Evolutionary conservation across 169 alveolate species (phyloP).

Genomic region (Plasmodium fragile): DNA sequence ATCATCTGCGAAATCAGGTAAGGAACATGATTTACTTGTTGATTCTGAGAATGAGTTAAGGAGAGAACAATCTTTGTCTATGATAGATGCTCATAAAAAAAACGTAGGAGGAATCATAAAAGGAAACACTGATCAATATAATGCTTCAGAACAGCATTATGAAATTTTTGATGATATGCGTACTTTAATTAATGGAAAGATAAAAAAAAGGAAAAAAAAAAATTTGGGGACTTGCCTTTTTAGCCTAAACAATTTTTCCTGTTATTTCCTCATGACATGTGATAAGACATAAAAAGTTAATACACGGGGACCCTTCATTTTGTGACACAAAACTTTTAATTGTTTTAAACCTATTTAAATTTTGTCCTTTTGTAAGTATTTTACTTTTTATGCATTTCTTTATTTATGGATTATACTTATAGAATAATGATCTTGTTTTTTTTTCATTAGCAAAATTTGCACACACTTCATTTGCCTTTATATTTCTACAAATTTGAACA

Average conservation of each 20-base stretch:
- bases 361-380: background rate
- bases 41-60: conserved; percentile 32
- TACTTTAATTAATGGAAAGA: conserved; percentile 36
- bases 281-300: conserved; percentile 55
- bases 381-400: conserved; percentile 21
- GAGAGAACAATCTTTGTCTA: conserved; percentile 36
- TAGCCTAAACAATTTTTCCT: conserved; percentile 65
- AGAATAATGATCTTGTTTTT: conserved; percentile 20
- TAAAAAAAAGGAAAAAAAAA: conserved; percentile 53
- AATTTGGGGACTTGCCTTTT: conserved; percentile 46
- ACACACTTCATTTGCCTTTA: conserved; percentile 46
- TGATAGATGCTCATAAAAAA: conserved; percentile 15
- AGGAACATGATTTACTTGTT: background rate
- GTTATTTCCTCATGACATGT: conserved; percentile 72
- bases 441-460: conserved; percentile 30
- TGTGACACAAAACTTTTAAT: conserved; percentile 7
- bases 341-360: conserved; percentile 37
- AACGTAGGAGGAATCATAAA: background rate
- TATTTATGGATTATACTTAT: conserved; percentile 49
- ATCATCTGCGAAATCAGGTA: conserved; percentile 3
- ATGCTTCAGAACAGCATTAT: conserved; percentile 16
- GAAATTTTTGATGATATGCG: conserved; percentile 11
- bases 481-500: conserved; percentile 2
- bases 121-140: background rate
- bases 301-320: background rate